Conservation (phyloP, 371 early-diverging fungal genomes). For the Mortierella sp. region DNA sequence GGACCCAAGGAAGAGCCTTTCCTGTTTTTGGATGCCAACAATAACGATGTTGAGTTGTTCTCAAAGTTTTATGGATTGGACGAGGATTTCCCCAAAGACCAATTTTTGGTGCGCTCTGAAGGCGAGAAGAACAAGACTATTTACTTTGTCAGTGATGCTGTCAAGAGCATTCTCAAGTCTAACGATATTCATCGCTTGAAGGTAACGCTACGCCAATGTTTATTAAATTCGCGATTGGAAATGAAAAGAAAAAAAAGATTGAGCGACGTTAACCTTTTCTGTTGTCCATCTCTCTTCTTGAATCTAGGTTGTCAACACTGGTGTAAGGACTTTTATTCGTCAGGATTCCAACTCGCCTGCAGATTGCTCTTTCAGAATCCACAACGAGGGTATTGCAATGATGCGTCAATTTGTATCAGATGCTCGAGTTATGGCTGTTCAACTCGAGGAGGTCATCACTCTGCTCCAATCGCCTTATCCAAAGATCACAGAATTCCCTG, state of each 20-base stretch:
- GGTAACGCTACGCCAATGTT: slow-evolving; percentile 41
- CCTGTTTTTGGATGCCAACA: slow-evolving; percentile 72
- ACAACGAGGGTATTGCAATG: slow-evolving; percentile 82
- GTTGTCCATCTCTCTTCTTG: slow-evolving; percentile 1
- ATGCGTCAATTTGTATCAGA: slow-evolving; percentile 71
- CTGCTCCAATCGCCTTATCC: slow-evolving; percentile 62
- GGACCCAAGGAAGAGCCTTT: slow-evolving; percentile 82
- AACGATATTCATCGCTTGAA: slow-evolving; percentile 77
- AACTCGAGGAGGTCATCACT: slow-evolving; percentile 64
- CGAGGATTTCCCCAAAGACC: slow-evolving; percentile 79
- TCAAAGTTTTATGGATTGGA: slow-evolving; percentile 77
- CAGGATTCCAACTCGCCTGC: slow-evolving; percentile 68
- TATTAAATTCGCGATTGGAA: too few species aligned
- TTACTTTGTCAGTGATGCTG: slow-evolving; percentile 84
- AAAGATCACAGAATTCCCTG: slow-evolving; percentile 38
- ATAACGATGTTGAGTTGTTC: slow-evolving; percentile 69
- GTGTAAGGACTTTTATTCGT: slow-evolving; percentile 86
- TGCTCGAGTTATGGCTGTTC: slow-evolving; percentile 66
- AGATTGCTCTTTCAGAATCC: slow-evolving; percentile 81
- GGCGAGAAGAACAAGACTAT: slow-evolving; percentile 78
- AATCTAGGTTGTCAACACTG: slow-evolving; percentile 84
- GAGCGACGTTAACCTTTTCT: not conserved
- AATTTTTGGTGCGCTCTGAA: slow-evolving; percentile 87
- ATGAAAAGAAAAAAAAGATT: not conserved
- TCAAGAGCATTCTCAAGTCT: slow-evolving; percentile 78